phyloP scores from a whole-genome alignment of 2,329 filamentous ascomycete species.

The Chaetomium sp. region DNA sequence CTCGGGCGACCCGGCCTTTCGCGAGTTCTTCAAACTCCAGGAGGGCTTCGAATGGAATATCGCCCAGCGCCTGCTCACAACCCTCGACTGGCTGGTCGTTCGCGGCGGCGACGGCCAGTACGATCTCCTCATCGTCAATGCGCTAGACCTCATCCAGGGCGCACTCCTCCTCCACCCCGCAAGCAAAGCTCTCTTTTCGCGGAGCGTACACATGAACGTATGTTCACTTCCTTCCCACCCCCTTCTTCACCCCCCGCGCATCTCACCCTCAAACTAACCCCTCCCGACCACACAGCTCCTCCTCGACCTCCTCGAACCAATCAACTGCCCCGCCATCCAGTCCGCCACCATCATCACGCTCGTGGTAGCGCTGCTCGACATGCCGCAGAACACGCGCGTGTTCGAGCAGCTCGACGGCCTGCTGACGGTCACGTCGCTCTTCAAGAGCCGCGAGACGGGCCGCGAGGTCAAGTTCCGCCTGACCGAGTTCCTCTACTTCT shows the following conservation, averaged over 20 bases:
- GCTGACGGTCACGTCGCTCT: conserved; percentile 86
- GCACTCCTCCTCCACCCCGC: conserved; percentile 85
- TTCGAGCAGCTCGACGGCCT: conserved; percentile 93
- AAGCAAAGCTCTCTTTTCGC: conserved; percentile 81
- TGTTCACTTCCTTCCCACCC: conserved; percentile 37
- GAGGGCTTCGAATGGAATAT: conserved; percentile 99
- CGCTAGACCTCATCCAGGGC: conserved; percentile 87
- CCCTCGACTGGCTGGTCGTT: conserved; percentile 82
- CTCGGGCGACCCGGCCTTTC: conserved; percentile 81
- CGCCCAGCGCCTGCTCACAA: conserved; percentile 79
- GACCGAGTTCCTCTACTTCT: conserved; percentile 98
- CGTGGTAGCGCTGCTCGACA: conserved; percentile 83
- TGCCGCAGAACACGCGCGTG: conserved; percentile 82
- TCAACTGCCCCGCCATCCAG: conserved; percentile 90
- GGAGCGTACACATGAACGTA: conserved; percentile 94
- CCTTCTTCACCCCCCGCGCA: conserved; percentile 4
- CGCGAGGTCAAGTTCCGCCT: conserved; percentile 92
- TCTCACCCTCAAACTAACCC: background rate
- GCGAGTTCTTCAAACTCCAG: conserved; percentile 95
- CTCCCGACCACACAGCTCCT: conserved; percentile 60
- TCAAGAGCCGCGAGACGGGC: conserved; percentile 83
- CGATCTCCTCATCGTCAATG: conserved; percentile 83
- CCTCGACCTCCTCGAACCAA: conserved; percentile 89
- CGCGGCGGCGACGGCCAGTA: conserved; percentile 81
- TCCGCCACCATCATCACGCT: conserved; percentile 87